Evolutionary conservation across 345 rosid species (phyloP).

Genomic region (Moringa oleifera): DNA sequence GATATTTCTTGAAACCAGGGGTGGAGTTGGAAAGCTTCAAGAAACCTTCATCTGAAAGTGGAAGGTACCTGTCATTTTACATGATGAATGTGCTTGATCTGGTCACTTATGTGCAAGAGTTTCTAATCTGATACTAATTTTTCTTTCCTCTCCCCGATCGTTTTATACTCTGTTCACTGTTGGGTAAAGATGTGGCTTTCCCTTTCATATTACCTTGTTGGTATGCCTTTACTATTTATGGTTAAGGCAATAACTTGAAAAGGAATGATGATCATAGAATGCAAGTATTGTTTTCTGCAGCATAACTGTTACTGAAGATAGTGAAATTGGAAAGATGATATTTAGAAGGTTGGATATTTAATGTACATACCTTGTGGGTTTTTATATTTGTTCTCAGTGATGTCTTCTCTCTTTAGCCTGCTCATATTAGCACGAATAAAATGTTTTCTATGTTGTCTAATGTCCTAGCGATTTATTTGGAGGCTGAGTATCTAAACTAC

Average conservation of each 20-base stretch:
- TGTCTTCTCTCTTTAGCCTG: neutral
- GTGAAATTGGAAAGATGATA: neutral
- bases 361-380: neutral
- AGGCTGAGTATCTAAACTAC: too few relatives aligned
- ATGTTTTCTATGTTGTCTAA: neutral
- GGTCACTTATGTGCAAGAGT: neutral
- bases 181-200: neutral
- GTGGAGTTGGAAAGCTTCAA: slow-evolving; percentile 56
- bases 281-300: neutral
- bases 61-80: slow-evolving; percentile 49
- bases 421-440: neutral
- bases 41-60: slow-evolving; percentile 57
- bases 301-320: neutral
- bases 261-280: neutral
- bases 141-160: neutral
- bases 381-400: neutral
- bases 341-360: neutral
- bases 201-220: neutral
- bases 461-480: too few relatives aligned
- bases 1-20: slow-evolving; percentile 68
- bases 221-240: too few relatives aligned
- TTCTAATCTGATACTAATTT: neutral
- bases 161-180: neutral
- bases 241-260: neutral
- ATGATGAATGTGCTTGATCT: slow-evolving; percentile 9